Evolutionary conservation across 768 basidiomycete species (phyloP), one percentile per base, ranked within the genome.

Genomic region (Coprinellus aureogranulatus): DNA sequence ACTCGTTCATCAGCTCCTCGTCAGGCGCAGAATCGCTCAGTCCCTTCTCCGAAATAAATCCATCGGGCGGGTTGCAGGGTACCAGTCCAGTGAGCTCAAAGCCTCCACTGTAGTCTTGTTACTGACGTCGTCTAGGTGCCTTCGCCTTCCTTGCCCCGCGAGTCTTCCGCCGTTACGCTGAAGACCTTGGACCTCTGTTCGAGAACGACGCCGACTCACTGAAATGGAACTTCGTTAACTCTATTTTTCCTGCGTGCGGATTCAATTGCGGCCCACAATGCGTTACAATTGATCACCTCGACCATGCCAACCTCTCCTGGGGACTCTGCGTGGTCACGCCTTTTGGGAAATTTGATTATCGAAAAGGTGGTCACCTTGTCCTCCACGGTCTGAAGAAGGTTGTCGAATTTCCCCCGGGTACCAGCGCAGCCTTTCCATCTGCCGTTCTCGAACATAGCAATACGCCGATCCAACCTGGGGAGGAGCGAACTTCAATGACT

Each of bases 381-480:
- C 28, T 57, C 28, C 48, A 37, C 20, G 47, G 45, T 22, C 28
- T 50, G 9, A 48, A 57, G 30, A 46, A 50, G 1, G 55, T 49
- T 27, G 22, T 57, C 16, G 46, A 57, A 18, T 57, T 57, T 40
- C 55, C 55, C 10, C 48, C 45, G 5, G 55, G 46, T 1, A 26
- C 48, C 14, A 25, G 6, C 2, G 45, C 45, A 12, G 34, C 51
- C 9, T 20, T 57, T 11, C 55, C 55, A 9, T 57, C 55, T 10
- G 55, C 55, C 4, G 34, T 26, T 11, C 8, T 57, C 10, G 20
- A 34, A 34, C 55, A 57, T 22, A 27, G 47, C 30, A 57, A 73
- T 27, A 50, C 64, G 1, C 58, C 65, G 0, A 55, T 72, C 6
- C 44, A 54, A 12, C 6, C 45, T 16, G 30, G 31, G 18, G 51